Evolutionary conservation across 768 basidiomycete species (phyloP), one percentile per base, ranked within the genome.

Genomic region (Rhizopogon roseolus): DNA sequence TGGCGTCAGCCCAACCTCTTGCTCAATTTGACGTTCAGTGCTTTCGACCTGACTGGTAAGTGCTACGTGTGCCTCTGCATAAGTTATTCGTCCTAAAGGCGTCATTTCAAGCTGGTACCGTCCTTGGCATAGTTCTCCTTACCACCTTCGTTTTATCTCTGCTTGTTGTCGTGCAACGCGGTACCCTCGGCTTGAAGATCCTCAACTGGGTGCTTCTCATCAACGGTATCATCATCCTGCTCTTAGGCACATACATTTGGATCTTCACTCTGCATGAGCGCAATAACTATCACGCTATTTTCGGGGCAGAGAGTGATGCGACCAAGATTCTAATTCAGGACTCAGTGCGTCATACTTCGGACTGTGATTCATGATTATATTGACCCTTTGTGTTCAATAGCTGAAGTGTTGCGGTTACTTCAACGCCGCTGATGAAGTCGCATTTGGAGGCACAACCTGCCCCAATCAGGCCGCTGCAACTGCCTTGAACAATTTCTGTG

Each of bases 391-490:
- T 43, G 51, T 28, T 50, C 25, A 44, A 50, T 54, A 94, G 92
- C 76, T 92, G 60, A 66, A 71, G 53, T 95, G 93, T 72, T 96
- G 93, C 62, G 93, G 93, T 16, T 96, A 93, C 69, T 88, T 88
- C 65, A 81, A 81, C 57, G 81, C 81, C 19, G 81, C 80, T 3
- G 80, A 87, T 55, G 58, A 74, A 4, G 76, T 78, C 34, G 81
- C 78, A 56, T 72, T 85, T 45, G 83, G 81, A n/a, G 85, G 86
- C 36, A 66, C 53, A 5, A 85, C 85, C 65, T 91, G 89, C 68
- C 66, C 69, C 2, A 73, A 76, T 60, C 69, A 67, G 36, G 43
- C 68, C 17, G 73, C 68, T 17, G 67, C 73, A 34, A 61, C 68
- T 48, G 69, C 64, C 49, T 61, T 53, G 14, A 62, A 67, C 53